Evolutionary conservation across 2,329 filamentous ascomycete species (phyloP).

Genomic region (Fusarium xyrophilum): DNA sequence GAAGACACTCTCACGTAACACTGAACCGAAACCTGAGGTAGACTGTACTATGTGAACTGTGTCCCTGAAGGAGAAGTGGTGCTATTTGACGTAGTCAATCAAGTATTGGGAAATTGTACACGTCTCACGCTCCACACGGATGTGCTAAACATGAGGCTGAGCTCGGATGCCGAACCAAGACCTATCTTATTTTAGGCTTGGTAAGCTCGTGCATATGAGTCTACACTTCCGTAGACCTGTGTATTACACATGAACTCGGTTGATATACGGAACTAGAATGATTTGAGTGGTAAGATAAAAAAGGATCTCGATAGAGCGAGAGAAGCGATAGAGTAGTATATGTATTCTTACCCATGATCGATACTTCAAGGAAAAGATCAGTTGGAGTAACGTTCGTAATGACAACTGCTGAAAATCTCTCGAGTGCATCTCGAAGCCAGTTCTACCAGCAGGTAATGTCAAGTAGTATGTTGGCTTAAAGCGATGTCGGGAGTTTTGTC

Average conservation of each 20-base stretch:
- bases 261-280: too few relatives aligned
- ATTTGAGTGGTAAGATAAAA: too few relatives aligned
- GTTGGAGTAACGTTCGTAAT: too few relatives aligned
- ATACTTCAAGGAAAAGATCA: too few relatives aligned
- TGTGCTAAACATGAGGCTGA: neutral
- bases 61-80: rapidly evolving
- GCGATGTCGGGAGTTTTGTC: too few relatives aligned
- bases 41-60: too few relatives aligned
- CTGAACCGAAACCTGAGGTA: too few relatives aligned
- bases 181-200: rapidly evolving
- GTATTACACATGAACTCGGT: rapidly evolving
- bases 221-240: rapidly evolving
- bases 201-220: too few relatives aligned
- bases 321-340: neutral
- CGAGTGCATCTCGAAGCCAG: rapidly evolving
- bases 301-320: neutral
- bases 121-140: rapidly evolving
- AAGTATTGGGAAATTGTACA: rapidly evolving
- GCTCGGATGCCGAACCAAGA: rapidly evolving
- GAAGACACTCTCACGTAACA: rapidly evolving
- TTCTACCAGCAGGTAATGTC: rapidly evolving
- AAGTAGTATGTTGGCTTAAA: too few relatives aligned
- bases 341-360: neutral
- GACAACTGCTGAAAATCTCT: neutral
- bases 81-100: neutral